Evolutionary conservation across 352 stramenopile genomes (phyloP), one percentile per base, ranked within the genome.

Genomic region (Globisporangium uncinulatum): DNA sequence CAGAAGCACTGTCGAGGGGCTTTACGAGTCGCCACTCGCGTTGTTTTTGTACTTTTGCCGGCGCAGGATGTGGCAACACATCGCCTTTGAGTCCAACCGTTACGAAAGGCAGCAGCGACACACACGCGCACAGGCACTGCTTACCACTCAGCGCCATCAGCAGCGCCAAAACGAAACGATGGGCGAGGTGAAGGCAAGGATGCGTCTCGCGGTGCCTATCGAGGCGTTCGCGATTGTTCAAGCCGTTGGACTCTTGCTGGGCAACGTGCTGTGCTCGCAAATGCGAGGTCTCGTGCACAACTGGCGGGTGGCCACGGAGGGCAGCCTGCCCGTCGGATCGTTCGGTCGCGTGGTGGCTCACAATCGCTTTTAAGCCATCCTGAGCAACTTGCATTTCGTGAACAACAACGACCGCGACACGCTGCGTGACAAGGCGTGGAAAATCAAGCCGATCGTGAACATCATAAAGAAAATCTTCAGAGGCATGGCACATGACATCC

Each of bases 61-160:
- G 17, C 43, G 20, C 17, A 6, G 6, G 19, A 48, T 48, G 43
- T 48, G 43, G 43, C 13, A 4, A 13, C 7, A 17, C 13, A 48
- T 48, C 19, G 14, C 43, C 7, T 8, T 21, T 19, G 43, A 48
- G 43, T 31, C 14, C 2, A 48, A 48, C 19, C 43, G 43, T 31
- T 48, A 48, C 43, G 43, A 48, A 19, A 17, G 43, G 14, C 43
- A 48, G 43, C 43, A 48, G 43, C 43, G 19, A 48, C 43, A 48
- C 6, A 19, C 14, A 29, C 43, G 2, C n/a, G 19, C 43, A 21
- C 43, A 24, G 6, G 43, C 43, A 9, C n/a, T 48, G 5, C 6
- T 48, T 21, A 19, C 15, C 7, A 6, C 14, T 4, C 43, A 48
- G 15, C 43, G 43, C 43, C 19, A 19, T 8, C 43, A 13, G 19